A percentile compares a stretch with the other conserved stretches of the same genome.
These are phyloP conservation scores for Geotrichum reessii DNA, from an alignment of 1,139 yeast species.

Conservation along the genomic window DNA sequence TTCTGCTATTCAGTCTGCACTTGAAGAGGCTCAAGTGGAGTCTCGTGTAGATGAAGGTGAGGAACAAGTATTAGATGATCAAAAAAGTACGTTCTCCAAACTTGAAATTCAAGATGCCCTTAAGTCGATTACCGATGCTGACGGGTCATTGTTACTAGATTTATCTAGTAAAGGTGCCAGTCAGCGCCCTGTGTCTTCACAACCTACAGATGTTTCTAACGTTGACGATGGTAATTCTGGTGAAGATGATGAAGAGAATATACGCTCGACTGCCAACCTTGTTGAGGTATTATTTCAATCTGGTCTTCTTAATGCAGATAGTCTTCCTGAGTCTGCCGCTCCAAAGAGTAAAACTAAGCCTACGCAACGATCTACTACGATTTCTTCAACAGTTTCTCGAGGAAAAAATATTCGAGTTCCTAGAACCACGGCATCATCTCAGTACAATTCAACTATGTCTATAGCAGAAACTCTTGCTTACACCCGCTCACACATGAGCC, in stretches of 20 bases:
- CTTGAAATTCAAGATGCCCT: constrained; percentile 15
- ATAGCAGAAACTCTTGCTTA: constrained; percentile 62
- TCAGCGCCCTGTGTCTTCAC: constrained; percentile 1
- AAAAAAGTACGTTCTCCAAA: constrained; percentile 5
- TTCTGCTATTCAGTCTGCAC: constrained; percentile 14
- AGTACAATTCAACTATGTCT: constrained; percentile 41
- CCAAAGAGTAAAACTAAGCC: neutral
- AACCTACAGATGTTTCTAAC: neutral
- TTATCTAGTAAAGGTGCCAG: neutral
- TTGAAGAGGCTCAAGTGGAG: constrained; percentile 11
- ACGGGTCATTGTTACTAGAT: constrained; percentile 10
- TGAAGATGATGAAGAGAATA: constrained; percentile 12
- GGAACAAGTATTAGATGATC: neutral
- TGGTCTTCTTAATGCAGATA: constrained; percentile 12
- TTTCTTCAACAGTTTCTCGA: constrained; percentile 2
- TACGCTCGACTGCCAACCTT: constrained; percentile 13
- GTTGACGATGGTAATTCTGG: neutral
- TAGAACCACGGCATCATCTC: constrained; percentile 12
- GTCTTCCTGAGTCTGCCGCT: neutral
- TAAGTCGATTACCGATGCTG: constrained; percentile 12
- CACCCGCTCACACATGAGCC: constrained; percentile 42
- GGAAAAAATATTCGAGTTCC: neutral
- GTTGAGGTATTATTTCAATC: constrained; percentile 13
- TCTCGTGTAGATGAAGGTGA: constrained; percentile 1
- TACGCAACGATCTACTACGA: neutral